These are phyloP conservation scores for Violaceomyces palustris DNA, from an alignment of 1,284 basidiomycete species.

Conservation along the genomic window DNA sequence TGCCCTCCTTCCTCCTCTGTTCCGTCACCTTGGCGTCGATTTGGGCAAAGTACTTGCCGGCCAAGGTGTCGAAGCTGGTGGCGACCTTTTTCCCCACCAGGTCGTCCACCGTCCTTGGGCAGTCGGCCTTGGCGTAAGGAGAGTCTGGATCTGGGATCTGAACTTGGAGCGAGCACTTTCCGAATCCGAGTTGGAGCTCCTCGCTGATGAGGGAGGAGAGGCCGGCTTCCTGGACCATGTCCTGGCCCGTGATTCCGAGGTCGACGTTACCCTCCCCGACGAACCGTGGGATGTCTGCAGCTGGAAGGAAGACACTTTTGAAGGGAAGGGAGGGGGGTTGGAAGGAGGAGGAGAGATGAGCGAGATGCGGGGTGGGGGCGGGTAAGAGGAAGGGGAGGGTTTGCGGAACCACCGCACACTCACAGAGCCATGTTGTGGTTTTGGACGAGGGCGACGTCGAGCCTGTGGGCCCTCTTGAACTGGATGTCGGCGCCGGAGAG, in stretches of 20 bases:
- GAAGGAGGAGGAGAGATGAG: constrained; percentile 53
- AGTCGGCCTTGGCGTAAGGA: background rate
- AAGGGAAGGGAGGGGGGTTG: no score
- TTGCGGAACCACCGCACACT: no score
- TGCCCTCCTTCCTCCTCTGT: constrained; percentile 55
- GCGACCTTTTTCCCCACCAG: constrained; percentile 87
- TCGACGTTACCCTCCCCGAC: constrained; percentile 96
- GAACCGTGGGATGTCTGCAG: constrained; percentile 95
- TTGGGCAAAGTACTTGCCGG: constrained; percentile 70
- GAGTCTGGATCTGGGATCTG: constrained; percentile 72
- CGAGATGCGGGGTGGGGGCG: background rate
- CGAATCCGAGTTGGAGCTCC: constrained; percentile 80
- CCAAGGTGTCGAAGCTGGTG: constrained; percentile 85
- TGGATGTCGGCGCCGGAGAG: constrained; percentile 84
- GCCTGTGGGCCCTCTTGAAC: constrained; percentile 78
- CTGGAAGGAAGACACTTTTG: constrained; percentile 97
- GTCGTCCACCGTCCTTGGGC: constrained; percentile 60
- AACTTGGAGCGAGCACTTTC: constrained; percentile 88
- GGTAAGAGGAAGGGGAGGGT: no score
- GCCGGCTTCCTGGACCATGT: constrained; percentile 86
- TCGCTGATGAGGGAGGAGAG: constrained; percentile 64
- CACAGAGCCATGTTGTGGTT: constrained; percentile 93
- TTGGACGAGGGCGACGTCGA: constrained; percentile 85
- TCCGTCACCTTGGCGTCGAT: constrained; percentile 62
- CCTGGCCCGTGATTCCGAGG: constrained; percentile 86